A percentile compares a stretch with the other conserved stretches of the same genome.
phyloP scores from a whole-genome alignment of 176 grass and related monocot genomes.

The Thalia dealbata region DNA sequence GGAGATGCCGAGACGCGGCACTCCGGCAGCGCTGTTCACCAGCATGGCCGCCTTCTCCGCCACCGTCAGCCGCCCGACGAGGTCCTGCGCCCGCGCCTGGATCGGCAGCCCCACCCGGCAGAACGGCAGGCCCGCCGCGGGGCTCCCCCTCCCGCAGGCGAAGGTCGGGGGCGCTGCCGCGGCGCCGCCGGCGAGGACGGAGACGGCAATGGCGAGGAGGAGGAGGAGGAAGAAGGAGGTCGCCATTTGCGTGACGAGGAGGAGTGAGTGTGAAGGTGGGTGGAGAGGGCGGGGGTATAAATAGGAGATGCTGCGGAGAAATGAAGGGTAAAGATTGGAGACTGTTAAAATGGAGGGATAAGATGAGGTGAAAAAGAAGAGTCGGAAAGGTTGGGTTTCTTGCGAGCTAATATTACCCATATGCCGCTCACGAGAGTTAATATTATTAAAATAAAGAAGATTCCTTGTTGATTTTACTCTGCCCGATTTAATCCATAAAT shows the following conservation, averaged over 20 bases:
- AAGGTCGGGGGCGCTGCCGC: constrained; percentile 19
- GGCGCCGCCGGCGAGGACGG: not conserved
- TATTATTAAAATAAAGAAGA: too few species aligned
- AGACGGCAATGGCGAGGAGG: constrained; percentile 6
- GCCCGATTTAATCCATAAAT: too few species aligned
- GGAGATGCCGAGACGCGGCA: constrained; percentile 44
- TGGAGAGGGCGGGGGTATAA: not conserved
- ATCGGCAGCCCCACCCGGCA: constrained; percentile 26
- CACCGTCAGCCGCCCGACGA: constrained; percentile 46
- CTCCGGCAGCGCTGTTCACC: constrained; percentile 64
- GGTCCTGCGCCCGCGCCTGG: constrained; percentile 30
- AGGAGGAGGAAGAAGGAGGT: constrained; percentile 14
- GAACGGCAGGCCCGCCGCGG: constrained; percentile 38
- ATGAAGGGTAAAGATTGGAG: not conserved
- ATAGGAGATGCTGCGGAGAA: not conserved
- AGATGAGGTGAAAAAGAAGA: not conserved
- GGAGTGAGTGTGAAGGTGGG: not conserved
- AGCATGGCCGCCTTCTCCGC: constrained; percentile 65
- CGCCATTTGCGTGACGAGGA: not conserved
- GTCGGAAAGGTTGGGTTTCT: too few species aligned
- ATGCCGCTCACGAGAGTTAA: too few species aligned
- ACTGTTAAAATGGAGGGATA: not conserved
- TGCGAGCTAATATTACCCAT: too few species aligned
- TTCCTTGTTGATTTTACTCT: too few species aligned
- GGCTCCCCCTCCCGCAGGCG: constrained; percentile 41